Percentiles rank a stretch among this genome's conserved stretches.
phyloP scores from a whole-genome alignment of 1,284 basidiomycete genomes.

The Fomitopsis betulina region DNA sequence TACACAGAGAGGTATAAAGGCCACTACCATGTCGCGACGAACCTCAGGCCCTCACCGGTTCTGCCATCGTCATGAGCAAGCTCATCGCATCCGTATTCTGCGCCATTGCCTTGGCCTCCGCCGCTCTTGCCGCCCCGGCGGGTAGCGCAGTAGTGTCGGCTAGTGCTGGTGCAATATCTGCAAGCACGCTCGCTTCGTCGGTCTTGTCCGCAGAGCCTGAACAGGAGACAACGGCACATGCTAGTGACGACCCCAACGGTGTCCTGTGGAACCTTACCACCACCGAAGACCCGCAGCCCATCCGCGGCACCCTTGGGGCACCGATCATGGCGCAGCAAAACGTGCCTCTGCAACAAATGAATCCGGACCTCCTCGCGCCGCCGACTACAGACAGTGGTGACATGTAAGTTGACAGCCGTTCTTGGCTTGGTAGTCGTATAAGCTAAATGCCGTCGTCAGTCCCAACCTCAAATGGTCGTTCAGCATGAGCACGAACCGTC shows the following conservation, averaged over 20 bases:
- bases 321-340: conserved; percentile 54
- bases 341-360: conserved; percentile 45
- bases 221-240: conserved; percentile 38
- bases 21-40: neutral
- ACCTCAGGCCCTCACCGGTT: neutral
- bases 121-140: conserved; percentile 8
- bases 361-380: conserved; percentile 60
- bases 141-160: conserved; percentile 6
- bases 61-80: conserved; percentile 8
- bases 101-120: conserved; percentile 5
- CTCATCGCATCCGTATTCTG: conserved; percentile 10
- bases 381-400: conserved; percentile 62
- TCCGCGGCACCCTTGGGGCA: conserved; percentile 43
- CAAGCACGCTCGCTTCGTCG: neutral
- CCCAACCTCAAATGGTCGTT: conserved; percentile 70
- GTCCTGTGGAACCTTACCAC: conserved; percentile 24
- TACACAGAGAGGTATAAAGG: neutral
- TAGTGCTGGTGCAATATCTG: neutral
- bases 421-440: neutral
- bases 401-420: conserved; percentile 38
- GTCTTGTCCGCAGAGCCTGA: conserved; percentile 9
- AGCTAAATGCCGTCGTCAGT: conserved; percentile 24
- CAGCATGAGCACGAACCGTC: conserved; percentile 59
- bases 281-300: conserved; percentile 25
- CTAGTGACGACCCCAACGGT: conserved; percentile 49